Percentiles rank a stretch among this genome's conserved stretches.
Conservation (phyloP, 805 yeast genomes). For the Nakazawaea ambrosiae region DNA sequence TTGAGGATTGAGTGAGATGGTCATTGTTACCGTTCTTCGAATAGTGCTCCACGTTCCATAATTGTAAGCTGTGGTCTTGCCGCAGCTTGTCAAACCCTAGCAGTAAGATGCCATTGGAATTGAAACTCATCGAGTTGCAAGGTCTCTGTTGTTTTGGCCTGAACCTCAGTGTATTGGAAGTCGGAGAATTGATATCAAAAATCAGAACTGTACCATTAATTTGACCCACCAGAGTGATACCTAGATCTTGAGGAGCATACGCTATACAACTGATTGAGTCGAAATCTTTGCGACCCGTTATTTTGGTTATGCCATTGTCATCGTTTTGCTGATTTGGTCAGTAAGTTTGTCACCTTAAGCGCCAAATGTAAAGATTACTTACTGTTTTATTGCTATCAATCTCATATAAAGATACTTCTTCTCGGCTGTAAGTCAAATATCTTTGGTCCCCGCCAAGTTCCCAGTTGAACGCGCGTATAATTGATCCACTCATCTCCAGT, state of each 20-base stretch:
- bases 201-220: conserved; percentile 59
- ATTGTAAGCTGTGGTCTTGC: conserved; percentile 66
- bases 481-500: conserved; percentile 46
- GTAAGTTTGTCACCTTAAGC: conserved; percentile 2
- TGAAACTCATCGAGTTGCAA: conserved; percentile 70
- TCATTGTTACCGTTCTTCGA: conserved; percentile 38
- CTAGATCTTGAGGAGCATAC: conserved; percentile 47
- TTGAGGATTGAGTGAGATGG: conserved; percentile 41
- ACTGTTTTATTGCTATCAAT: conserved; percentile 32
- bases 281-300: conserved; percentile 55
- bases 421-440: conserved; percentile 69
- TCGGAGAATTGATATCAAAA: conserved; percentile 46
- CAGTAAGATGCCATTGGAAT: conserved; percentile 56
- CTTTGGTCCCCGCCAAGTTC: conserved; percentile 47
- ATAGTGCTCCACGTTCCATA: conserved; percentile 73
- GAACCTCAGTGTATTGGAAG: conserved; percentile 31
- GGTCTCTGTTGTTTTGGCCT: conserved; percentile 65
- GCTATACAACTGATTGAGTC: conserved; percentile 62
- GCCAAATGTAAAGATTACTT: background rate
- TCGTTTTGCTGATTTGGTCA: conserved; percentile 19
- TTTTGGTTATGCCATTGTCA: conserved; percentile 45
- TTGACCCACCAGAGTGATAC: conserved; percentile 69
- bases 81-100: conserved; percentile 75
- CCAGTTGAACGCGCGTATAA: conserved; percentile 57
- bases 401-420: conserved; percentile 64